A percentile compares a stretch with the other conserved stretches of the same genome.
Evolutionary conservation across 2,329 filamentous ascomycete genomes (phyloP).

Genomic region (Xylaria sp.): DNA sequence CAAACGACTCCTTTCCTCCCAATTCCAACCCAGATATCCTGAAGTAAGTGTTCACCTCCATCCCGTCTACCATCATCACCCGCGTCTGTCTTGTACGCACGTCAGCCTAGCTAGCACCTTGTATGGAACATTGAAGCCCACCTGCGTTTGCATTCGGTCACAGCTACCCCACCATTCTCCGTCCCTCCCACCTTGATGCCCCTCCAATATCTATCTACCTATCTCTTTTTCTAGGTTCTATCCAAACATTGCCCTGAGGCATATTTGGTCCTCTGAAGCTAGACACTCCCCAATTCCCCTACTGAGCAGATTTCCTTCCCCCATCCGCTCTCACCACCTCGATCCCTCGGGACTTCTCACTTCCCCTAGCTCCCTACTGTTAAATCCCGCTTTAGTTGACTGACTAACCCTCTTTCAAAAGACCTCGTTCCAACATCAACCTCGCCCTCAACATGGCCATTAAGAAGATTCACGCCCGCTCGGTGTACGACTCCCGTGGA

Average conservation of each 20-base stretch:
- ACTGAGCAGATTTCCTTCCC: conserved; percentile 25
- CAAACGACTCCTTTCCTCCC: neutral
- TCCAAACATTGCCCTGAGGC: conserved; percentile 22
- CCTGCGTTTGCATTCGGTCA: neutral
- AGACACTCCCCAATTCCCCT: conserved; percentile 11
- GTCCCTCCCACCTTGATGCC: conserved; percentile 14
- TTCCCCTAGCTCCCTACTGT: conserved; percentile 1
- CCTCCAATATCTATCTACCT: conserved; percentile 19
- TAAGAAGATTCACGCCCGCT: conserved; percentile 87
- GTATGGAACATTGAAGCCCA: neutral
- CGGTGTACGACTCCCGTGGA: conserved; percentile 96
- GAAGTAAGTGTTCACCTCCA: conserved; percentile 20
- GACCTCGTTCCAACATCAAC: conserved; percentile 8
- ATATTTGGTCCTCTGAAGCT: conserved; percentile 16
- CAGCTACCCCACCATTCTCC: conserved; percentile 29
- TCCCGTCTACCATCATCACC: neutral
- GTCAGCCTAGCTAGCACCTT: neutral
- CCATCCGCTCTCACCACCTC: conserved; percentile 3
- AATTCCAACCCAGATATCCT: too few relatives aligned
- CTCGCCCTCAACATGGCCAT: conserved; percentile 73
- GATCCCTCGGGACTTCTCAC: conserved; percentile 6
- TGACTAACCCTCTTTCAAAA: conserved; percentile 8
- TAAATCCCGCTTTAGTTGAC: conserved; percentile 12
- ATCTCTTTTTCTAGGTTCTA: conserved; percentile 13
- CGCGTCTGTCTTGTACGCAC: too few relatives aligned